Evolutionary conservation across 805 yeast species (phyloP).

Genomic region (Metschnikowia similis): DNA sequence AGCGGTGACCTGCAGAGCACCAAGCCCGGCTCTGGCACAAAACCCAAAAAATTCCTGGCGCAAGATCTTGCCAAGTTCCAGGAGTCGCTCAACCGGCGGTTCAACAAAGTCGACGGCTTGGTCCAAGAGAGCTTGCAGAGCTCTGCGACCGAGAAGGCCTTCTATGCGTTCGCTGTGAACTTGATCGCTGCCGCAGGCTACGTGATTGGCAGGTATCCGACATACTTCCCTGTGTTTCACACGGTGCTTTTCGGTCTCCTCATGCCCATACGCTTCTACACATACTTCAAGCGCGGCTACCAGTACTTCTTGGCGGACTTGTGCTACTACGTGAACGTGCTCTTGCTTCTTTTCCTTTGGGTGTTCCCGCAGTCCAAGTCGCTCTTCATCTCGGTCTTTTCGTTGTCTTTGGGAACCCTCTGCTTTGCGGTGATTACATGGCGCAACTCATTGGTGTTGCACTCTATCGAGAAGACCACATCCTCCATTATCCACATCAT

Average conservation of each 20-base stretch:
- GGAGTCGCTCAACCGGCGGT: conserved; percentile 27
- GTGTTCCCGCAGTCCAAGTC: conserved; percentile 67
- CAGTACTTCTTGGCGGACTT: conserved; percentile 90
- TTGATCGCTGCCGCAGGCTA: conserved; percentile 69
- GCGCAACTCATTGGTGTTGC: conserved; percentile 90
- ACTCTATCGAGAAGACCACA: conserved; percentile 88
- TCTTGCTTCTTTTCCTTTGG: conserved; percentile 76
- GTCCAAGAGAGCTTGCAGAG: conserved; percentile 32
- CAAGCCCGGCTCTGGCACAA: conserved; percentile 2
- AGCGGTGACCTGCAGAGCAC: conserved; percentile 17
- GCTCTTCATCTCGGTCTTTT: conserved; percentile 77
- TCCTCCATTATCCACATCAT: conserved; percentile 84
- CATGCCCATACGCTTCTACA: conserved; percentile 81
- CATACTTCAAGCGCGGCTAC: conserved; percentile 72
- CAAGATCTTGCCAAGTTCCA: conserved; percentile 30
- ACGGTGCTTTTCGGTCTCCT: conserved; percentile 55
- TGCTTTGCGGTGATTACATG: conserved; percentile 94
- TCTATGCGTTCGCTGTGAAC: conserved; percentile 70
- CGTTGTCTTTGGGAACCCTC: conserved; percentile 83
- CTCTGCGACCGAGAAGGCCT: conserved; percentile 60
- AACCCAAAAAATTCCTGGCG: conserved; percentile 6
- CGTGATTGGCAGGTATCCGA: conserved; percentile 73
- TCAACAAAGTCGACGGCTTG: conserved; percentile 34
- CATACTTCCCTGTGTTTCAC: conserved; percentile 71
- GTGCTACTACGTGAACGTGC: conserved; percentile 82